Evolutionary conservation across 768 basidiomycete genomes (phyloP).

Genomic region (Boletus tomentosulus): DNA sequence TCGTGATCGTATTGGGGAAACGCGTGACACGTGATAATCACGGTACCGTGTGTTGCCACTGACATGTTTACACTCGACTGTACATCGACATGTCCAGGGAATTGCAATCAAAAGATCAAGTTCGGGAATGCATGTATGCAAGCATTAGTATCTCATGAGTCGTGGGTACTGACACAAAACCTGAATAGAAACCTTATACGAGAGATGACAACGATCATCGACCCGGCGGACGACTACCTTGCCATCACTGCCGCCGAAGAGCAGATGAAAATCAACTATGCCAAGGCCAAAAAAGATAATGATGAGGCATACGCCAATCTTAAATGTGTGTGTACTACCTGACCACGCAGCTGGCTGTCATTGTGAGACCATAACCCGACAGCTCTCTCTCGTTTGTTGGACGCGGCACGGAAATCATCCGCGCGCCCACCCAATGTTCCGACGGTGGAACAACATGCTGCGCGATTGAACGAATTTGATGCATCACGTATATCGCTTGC

Average conservation of each 20-base stretch:
- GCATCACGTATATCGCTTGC: constrained; percentile 56
- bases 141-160: background rate
- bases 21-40: constrained; percentile 19
- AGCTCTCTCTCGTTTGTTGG: constrained; percentile 64
- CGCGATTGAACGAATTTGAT: constrained; percentile 63
- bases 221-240: constrained; percentile 75
- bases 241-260: constrained; percentile 74
- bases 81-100: constrained; percentile 23
- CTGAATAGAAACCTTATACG: constrained; percentile 55
- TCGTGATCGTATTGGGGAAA: background rate
- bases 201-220: constrained; percentile 69
- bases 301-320: constrained; percentile 64
- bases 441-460: constrained; percentile 57
- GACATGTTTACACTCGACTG: background rate
- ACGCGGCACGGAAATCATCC: constrained; percentile 67
- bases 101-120: constrained; percentile 28
- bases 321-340: constrained; percentile 46
- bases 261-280: constrained; percentile 55
- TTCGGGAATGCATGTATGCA: constrained; percentile 34
- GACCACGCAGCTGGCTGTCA: background rate
- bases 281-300: constrained; percentile 57
- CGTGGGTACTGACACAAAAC: constrained; percentile 2
- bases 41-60: background rate
- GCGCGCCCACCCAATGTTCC: constrained; percentile 67
- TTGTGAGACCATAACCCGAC: background rate